phyloP scores from a whole-genome alignment of 2,329 filamentous ascomycete species.

The Sphaerulina populicola region DNA sequence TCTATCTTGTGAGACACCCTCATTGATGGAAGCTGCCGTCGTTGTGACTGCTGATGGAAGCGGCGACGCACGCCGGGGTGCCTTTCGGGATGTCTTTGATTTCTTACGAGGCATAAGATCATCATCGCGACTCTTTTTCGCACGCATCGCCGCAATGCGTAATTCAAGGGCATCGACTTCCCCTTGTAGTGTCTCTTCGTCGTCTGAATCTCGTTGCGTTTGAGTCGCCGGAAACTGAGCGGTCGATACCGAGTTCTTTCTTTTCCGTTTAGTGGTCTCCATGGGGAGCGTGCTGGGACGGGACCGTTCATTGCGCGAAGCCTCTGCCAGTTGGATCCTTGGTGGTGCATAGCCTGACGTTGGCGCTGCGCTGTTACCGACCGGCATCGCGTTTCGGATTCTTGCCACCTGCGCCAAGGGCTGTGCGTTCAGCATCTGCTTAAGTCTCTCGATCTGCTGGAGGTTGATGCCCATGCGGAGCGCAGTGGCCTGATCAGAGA shows the following conservation, averaged over 20 bases:
- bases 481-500: not conserved
- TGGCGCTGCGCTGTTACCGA: not conserved
- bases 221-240: not conserved
- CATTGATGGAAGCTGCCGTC: not conserved
- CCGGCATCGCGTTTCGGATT: not conserved
- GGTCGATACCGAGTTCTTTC: not conserved
- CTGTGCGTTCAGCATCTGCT: not conserved
- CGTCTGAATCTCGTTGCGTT: slow-evolving; percentile 7
- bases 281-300: not conserved
- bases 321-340: not conserved
- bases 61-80: not conserved
- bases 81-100: not conserved
- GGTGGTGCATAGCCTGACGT: not conserved
- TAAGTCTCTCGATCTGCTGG: not conserved
- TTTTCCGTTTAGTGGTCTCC: not conserved
- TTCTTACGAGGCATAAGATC: slow-evolving; percentile 13
- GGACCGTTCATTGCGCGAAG: not conserved
- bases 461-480: not conserved
- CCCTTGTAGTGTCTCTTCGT: slow-evolving; percentile 13
- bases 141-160: slow-evolving; percentile 15
- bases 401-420: not conserved
- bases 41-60: not conserved
- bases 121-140: slow-evolving; percentile 13
- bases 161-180: slow-evolving; percentile 8
- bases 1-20: not conserved